Evolutionary conservation across 2,329 filamentous ascomycete species (phyloP).

Genomic region (Eurotiales sp.): DNA sequence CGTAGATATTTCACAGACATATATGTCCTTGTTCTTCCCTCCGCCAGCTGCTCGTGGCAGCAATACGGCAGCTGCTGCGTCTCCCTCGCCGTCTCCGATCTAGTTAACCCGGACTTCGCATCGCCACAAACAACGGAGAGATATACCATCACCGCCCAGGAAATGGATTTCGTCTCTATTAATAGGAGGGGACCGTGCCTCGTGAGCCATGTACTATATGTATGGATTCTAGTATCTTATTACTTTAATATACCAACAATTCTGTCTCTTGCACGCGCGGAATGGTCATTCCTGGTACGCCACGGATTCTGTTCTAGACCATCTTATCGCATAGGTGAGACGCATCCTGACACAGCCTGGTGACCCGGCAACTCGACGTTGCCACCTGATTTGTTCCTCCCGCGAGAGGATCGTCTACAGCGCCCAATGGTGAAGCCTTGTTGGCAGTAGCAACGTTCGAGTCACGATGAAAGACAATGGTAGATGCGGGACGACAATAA

Average conservation of each 20-base stretch:
- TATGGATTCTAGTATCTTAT: conserved; percentile 2
- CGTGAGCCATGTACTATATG: conserved; percentile 8
- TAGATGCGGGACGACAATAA: no score
- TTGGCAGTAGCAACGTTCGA: no score
- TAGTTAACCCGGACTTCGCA: neutral
- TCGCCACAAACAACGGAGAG: neutral
- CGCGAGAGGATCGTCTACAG: no score
- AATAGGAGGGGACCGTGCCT: neutral
- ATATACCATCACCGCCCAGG: neutral
- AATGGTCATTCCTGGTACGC: neutral
- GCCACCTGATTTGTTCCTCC: conserved; percentile 9
- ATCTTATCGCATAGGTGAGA: conserved; percentile 2
- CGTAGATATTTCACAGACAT: no score
- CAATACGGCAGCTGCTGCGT: conserved; percentile 47
- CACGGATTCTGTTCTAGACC: no score
- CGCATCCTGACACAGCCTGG: conserved; percentile 3
- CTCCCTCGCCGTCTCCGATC: conserved; percentile 35
- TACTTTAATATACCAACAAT: neutral
- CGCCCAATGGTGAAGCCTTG: no score
- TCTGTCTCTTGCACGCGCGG: neutral
- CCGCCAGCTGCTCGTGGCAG: conserved; percentile 39
- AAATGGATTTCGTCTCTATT: neutral
- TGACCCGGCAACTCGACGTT: neutral
- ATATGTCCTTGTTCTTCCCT: conserved; percentile 64
- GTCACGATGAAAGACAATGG: no score